A percentile compares a stretch with the other conserved stretches of the same genome.
Evolutionary conservation across 495 filamentous ascomycete genomes (phyloP).

Genomic region (Lasiosphaeria hispida): DNA sequence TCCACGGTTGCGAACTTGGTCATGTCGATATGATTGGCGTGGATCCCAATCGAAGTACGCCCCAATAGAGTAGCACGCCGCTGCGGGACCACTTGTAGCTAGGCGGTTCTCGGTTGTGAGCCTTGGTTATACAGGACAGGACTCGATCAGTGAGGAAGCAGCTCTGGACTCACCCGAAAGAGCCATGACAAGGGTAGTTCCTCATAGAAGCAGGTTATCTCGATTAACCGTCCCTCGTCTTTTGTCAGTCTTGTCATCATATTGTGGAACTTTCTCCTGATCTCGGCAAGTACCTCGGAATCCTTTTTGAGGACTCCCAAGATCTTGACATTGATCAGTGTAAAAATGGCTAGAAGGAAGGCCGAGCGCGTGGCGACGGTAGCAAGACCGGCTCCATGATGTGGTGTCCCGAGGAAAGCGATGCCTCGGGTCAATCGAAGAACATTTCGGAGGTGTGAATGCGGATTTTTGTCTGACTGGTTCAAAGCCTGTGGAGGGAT

Average conservation of each 20-base stretch:
- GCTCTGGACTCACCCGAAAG: too few species aligned
- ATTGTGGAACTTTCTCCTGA: background rate
- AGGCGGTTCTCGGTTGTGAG: too few species aligned
- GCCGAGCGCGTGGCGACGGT: background rate
- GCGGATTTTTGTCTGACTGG: background rate
- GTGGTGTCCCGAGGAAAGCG: slow-evolving; percentile 4
- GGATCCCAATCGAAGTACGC: background rate
- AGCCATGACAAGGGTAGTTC: background rate
- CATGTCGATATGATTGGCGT: background rate
- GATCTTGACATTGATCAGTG: background rate
- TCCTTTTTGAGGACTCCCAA: background rate
- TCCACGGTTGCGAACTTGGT: background rate
- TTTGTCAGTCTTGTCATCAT: background rate
- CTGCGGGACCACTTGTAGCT: background rate
- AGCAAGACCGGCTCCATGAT: background rate
- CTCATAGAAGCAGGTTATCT: background rate
- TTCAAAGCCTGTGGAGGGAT: background rate
- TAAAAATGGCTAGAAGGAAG: background rate
- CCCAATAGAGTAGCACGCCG: background rate
- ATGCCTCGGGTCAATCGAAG: background rate
- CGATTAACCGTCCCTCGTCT: background rate
- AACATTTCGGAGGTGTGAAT: background rate
- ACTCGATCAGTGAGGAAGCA: too few species aligned
- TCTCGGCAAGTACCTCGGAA: slow-evolving; percentile 1
- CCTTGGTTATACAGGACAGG: too few species aligned